Evolutionary conservation across 306 rosid species (phyloP).

Genomic region (Trifolium pratense): DNA sequence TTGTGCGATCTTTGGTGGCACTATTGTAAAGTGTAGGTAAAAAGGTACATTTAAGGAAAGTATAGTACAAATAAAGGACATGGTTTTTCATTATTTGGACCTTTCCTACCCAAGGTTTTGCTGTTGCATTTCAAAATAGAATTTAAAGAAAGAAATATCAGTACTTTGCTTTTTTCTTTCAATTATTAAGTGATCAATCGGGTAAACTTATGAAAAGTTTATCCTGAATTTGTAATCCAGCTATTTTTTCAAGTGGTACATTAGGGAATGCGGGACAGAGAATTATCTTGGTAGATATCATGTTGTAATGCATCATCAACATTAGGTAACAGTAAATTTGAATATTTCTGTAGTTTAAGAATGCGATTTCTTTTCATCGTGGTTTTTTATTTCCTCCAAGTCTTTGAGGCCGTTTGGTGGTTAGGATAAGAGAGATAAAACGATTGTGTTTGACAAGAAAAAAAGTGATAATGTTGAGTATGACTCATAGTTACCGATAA

Average conservation of each 20-base stretch:
- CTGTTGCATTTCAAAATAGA: background rate
- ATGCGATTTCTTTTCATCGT: background rate
- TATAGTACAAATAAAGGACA: slow-evolving; percentile 44
- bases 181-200: background rate
- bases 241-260: slow-evolving; percentile 26
- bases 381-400: background rate
- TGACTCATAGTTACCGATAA: too few species aligned
- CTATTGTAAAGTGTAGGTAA: slow-evolving; percentile 43
- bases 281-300: background rate
- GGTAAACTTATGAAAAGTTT: background rate
- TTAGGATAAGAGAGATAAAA: too few species aligned
- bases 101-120: slow-evolving; percentile 56
- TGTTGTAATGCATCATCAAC: background rate
- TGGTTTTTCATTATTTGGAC: slow-evolving; percentile 41
- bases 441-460: background rate
- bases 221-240: background rate
- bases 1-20: slow-evolving; percentile 65
- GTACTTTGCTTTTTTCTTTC: slow-evolving; percentile 2
- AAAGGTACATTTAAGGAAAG: slow-evolving; percentile 55
- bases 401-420: background rate
- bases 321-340: background rate
- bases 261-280: background rate
- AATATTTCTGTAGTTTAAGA: background rate
- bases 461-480: background rate
- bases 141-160: background rate